These are phyloP conservation scores for Ambrosiella cleistominuta DNA, from an alignment of 2,329 filamentous ascomycete species.

Conservation along the genomic window DNA sequence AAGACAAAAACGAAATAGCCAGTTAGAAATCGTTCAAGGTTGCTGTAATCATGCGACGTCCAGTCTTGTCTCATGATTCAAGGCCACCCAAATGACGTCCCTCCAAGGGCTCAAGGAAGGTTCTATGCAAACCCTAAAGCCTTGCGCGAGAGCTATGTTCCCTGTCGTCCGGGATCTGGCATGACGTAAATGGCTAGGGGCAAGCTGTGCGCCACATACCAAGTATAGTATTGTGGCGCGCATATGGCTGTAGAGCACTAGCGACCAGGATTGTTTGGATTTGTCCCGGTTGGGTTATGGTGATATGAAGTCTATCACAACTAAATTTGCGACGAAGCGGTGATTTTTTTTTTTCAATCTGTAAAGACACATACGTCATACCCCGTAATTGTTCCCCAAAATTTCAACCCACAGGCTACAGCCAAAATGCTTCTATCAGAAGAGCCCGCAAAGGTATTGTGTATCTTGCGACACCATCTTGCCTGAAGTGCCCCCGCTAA, in stretches of 20 bases:
- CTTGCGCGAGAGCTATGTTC: not conserved
- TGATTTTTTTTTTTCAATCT: not conserved
- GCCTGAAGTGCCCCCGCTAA: not conserved
- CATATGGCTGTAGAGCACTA: too few relatives aligned
- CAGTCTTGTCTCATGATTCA: not conserved
- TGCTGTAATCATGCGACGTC: too few relatives aligned
- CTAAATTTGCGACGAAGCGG: too few relatives aligned
- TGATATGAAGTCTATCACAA: too few relatives aligned
- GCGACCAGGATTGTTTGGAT: too few relatives aligned
- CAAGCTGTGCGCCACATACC: too few relatives aligned
- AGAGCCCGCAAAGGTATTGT: conserved; percentile 60
- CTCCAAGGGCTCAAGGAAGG: not conserved
- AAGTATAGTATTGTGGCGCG: too few relatives aligned
- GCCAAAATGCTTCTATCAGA: conserved; percentile 81
- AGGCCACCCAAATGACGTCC: not conserved
- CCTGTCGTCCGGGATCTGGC: too few relatives aligned
- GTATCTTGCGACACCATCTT: conserved; percentile 16
- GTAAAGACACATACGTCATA: not conserved
- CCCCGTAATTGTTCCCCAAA: not conserved
- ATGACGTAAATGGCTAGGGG: too few relatives aligned
- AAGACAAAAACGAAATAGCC: not conserved
- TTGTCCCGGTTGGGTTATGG: too few relatives aligned
- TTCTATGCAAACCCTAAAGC: not conserved
- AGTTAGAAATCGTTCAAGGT: too few relatives aligned
- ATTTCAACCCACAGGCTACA: not conserved